Conservation (phyloP, 306 rosid species). For the Cicer yamashitae region DNA sequence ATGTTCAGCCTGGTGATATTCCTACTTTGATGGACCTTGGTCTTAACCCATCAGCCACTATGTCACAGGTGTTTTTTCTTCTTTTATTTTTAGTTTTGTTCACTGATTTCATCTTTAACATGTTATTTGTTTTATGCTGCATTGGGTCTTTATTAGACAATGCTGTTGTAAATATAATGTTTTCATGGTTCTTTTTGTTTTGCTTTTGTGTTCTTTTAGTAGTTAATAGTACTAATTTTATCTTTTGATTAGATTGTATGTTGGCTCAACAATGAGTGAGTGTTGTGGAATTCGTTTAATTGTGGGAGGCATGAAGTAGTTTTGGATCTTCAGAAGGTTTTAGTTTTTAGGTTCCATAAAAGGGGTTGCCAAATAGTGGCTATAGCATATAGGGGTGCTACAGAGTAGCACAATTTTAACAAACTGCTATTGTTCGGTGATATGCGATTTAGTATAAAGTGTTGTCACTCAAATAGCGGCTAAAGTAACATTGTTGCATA, state of each 20-base stretch:
- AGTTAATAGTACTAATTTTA: neutral
- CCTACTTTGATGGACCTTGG: slow-evolving; percentile 86
- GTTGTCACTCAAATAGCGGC: too few species aligned
- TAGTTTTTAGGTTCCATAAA: neutral
- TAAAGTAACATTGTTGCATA: too few species aligned
- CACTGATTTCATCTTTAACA: neutral
- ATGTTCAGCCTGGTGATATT: slow-evolving; percentile 87
- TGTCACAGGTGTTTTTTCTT: slow-evolving; percentile 60
- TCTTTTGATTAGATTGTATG: neutral
- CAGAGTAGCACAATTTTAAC: too few species aligned
- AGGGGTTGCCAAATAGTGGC: too few species aligned
- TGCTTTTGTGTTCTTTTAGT: neutral
- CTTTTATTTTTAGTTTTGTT: neutral
- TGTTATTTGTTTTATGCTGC: slow-evolving; percentile 6
- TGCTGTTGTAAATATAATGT: neutral
- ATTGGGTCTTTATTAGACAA: neutral
- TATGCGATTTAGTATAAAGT: too few species aligned
- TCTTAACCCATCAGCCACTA: slow-evolving; percentile 72
- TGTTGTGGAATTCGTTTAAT: neutral
- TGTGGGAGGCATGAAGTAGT: slow-evolving; percentile 3
- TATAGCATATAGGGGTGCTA: too few species aligned
- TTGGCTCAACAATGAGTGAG: neutral
- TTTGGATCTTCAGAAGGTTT: slow-evolving; percentile 12
- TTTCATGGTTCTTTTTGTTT: neutral
- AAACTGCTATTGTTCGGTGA: too few species aligned